Conservation (phyloP, 345 rosid species). For the Combretum micranthum region DNA sequence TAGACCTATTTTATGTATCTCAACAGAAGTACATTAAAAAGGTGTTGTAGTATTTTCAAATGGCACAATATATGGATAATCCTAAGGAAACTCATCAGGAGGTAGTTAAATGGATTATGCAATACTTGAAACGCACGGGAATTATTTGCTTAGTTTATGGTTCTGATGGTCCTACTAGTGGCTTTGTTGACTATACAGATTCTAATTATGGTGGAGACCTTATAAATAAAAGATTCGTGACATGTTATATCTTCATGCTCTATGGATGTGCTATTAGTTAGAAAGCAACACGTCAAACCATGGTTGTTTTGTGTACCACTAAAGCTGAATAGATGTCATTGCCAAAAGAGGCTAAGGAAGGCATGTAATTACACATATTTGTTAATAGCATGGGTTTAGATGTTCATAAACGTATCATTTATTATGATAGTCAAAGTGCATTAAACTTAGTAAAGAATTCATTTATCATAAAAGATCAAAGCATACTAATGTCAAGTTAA, state of each 20-base stretch:
- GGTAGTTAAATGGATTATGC: not conserved
- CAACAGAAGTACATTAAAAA: not conserved
- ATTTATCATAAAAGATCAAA: too few relatives aligned
- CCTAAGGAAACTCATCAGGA: not conserved
- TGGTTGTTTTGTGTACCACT: not conserved
- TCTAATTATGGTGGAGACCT: slow-evolving; percentile 1
- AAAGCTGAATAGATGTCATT: not conserved
- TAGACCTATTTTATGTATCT: not conserved
- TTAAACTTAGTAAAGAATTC: too few relatives aligned
- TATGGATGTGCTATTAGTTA: not conserved
- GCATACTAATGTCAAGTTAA: too few relatives aligned
- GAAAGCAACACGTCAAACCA: not conserved
- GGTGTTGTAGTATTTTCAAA: not conserved
- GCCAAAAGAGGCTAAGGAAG: not conserved
- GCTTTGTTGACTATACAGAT: not conserved
- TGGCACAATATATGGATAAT: not conserved
- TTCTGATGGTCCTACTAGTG: not conserved
- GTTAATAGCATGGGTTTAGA: too few relatives aligned
- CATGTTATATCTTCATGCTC: not conserved
- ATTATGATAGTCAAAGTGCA: not conserved
- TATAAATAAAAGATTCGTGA: not conserved
- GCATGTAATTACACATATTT: not conserved
- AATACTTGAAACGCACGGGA: slow-evolving; percentile 1
- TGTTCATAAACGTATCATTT: not conserved
- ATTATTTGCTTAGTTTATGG: too few relatives aligned